These are phyloP conservation scores for Pythium dissotocum DNA, from an alignment of 352 stramenopile species.

Conservation along the genomic window DNA sequence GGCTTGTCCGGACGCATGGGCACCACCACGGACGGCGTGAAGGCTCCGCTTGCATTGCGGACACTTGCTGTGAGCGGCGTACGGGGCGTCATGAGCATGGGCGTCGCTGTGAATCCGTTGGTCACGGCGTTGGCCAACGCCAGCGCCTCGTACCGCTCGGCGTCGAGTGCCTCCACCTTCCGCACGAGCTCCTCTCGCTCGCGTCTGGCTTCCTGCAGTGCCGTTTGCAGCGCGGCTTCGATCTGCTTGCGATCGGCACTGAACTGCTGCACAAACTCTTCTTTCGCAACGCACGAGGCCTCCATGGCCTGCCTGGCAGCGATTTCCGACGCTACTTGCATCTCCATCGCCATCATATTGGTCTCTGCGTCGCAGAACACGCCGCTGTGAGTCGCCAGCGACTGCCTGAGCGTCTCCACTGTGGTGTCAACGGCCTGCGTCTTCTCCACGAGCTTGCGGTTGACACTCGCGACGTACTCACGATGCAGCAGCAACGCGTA, in stretches of 20 bases:
- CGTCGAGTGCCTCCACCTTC: conserved; percentile 49
- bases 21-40: conserved; percentile 12
- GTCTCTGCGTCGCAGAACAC: conserved; percentile 40
- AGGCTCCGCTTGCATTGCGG: neutral
- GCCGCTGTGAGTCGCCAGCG: conserved; percentile 32
- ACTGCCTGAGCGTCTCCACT: conserved; percentile 31
- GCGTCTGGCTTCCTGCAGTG: conserved; percentile 37
- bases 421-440: conserved; percentile 30
- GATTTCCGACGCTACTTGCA: conserved; percentile 35
- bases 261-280: conserved; percentile 47
- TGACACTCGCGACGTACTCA: conserved; percentile 51
- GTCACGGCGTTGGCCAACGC: conserved; percentile 9
- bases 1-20: conserved; percentile 62
- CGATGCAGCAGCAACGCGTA: conserved; percentile 56
- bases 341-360: conserved; percentile 45
- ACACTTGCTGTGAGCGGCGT: conserved; percentile 8
- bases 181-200: conserved; percentile 37
- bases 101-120: neutral
- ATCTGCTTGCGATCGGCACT: conserved; percentile 56
- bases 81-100: conserved; percentile 1
- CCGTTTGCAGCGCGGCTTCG: conserved; percentile 40
- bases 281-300: conserved; percentile 41
- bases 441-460: conserved; percentile 37
- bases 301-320: conserved; percentile 36
- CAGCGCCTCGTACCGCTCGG: conserved; percentile 27